A percentile compares a stretch with the other conserved stretches of the same genome.
Evolutionary conservation across 2,329 filamentous ascomycete genomes (phyloP).

Genomic region (Aspergillus sp.): DNA sequence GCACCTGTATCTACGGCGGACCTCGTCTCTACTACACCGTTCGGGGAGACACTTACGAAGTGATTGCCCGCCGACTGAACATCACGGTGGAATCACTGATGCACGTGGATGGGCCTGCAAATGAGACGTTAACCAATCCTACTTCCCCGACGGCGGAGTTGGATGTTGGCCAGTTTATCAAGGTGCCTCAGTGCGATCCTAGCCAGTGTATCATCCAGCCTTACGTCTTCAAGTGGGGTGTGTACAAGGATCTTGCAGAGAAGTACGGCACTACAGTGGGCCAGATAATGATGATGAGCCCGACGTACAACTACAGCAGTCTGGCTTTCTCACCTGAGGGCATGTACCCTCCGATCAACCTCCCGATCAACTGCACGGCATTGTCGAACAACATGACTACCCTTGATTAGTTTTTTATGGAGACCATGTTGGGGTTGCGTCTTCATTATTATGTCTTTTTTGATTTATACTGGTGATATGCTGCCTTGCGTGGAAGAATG

Average conservation of each 20-base stretch:
- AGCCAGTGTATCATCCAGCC: slow-evolving; percentile 18
- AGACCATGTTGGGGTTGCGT: too few species aligned
- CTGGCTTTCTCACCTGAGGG: neutral
- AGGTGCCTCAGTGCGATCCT: slow-evolving; percentile 16
- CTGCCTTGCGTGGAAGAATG: too few species aligned
- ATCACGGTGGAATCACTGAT: slow-evolving; percentile 17
- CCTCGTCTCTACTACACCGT: slow-evolving; percentile 23
- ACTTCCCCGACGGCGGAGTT: neutral
- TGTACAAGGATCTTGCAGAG: slow-evolving; percentile 23
- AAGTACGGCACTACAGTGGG: slow-evolving; percentile 20
- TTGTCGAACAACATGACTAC: neutral
- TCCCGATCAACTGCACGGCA: neutral
- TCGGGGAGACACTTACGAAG: slow-evolving; percentile 19
- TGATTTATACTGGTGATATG: too few species aligned
- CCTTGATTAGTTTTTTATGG: neutral
- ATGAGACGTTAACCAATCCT: neutral
- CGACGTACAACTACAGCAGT: slow-evolving; percentile 20
- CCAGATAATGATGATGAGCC: slow-evolving; percentile 22
- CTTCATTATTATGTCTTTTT: too few species aligned
- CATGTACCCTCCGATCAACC: neutral
- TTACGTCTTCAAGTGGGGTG: slow-evolving; percentile 16
- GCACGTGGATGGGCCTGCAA: neutral
- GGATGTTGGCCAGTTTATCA: slow-evolving; percentile 14
- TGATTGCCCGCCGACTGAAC: slow-evolving; percentile 18
- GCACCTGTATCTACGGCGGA: slow-evolving; percentile 19